A percentile compares a stretch with the other conserved stretches of the same genome.
These are phyloP conservation scores for Sugiyamaella novakii DNA, from an alignment of 1,139 yeast species.

Conservation along the genomic window DNA sequence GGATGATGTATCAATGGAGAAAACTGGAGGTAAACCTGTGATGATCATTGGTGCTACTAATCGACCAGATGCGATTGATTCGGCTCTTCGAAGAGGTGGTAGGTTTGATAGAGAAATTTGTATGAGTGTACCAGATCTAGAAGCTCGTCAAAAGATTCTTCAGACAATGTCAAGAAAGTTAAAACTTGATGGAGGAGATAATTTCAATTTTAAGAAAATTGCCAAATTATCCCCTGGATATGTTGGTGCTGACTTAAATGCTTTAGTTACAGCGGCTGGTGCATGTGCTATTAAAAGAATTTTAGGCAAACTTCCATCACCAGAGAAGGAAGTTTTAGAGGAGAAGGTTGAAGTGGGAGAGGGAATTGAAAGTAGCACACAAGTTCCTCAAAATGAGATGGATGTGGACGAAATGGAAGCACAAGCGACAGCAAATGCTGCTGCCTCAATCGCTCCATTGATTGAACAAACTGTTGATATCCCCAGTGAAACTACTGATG, in stretches of 20 bases:
- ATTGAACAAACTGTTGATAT: background rate
- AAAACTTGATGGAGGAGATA: conserved; percentile 59
- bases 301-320: conserved; percentile 50
- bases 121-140: conserved; percentile 88
- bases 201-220: conserved; percentile 67
- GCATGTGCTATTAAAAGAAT: conserved; percentile 91
- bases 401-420: conserved; percentile 39
- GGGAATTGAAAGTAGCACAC: background rate
- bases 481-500: background rate
- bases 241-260: conserved; percentile 96
- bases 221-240: conserved; percentile 97
- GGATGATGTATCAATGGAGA: conserved; percentile 86
- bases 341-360: background rate
- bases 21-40: conserved; percentile 90
- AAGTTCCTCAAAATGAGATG: conserved; percentile 7
- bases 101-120: conserved; percentile 95
- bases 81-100: conserved; percentile 86
- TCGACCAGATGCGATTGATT: conserved; percentile 90
- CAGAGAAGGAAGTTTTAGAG: conserved; percentile 8
- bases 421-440: background rate
- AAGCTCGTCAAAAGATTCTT: conserved; percentile 74
- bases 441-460: background rate
- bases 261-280: conserved; percentile 94
- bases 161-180: conserved; percentile 63
- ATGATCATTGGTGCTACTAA: conserved; percentile 97